A percentile compares a stretch with the other conserved stretches of the same genome.
phyloP scores from a whole-genome alignment of 2,329 filamentous ascomycete genomes.

The Exophiala aquamarina region DNA sequence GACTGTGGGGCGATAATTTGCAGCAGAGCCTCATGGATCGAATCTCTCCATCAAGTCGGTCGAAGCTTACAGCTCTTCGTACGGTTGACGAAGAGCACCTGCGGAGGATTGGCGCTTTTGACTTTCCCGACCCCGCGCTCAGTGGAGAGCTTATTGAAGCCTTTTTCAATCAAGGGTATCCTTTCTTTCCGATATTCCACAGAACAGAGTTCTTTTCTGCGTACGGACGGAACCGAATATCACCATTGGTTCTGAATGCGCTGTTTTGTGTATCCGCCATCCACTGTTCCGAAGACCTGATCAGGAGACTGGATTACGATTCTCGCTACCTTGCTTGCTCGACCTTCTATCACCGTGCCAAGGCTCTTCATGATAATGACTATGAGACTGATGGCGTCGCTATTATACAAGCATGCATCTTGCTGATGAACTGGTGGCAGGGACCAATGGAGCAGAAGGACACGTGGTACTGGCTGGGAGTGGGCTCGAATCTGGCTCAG shows the following conservation, averaged over 20 bases:
- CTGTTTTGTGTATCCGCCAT: constrained; percentile 24
- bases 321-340: constrained; percentile 27
- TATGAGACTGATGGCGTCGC: constrained; percentile 28
- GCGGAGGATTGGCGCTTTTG: constrained; percentile 21
- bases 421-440: constrained; percentile 30
- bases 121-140: constrained; percentile 14
- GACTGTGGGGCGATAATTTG: constrained; percentile 22
- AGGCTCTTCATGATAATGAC: constrained; percentile 29
- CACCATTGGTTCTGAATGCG: constrained; percentile 28
- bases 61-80: constrained; percentile 15
- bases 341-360: constrained; percentile 29
- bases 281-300: constrained; percentile 24
- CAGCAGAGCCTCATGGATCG: constrained; percentile 25
- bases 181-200: constrained; percentile 25
- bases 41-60: constrained; percentile 17
- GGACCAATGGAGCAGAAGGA: constrained; percentile 30
- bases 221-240: constrained; percentile 12
- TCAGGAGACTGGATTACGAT: constrained; percentile 23
- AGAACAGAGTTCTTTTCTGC: constrained; percentile 15
- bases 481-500: constrained; percentile 28
- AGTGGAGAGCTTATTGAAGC: constrained; percentile 20
- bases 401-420: constrained; percentile 26
- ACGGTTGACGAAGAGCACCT: constrained; percentile 4
- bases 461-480: constrained; percentile 31
- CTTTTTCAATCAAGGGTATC: constrained; percentile 24